These are phyloP conservation scores for Copromyces sp. DNA, from an alignment of 495 filamentous ascomycete species.

Conservation along the genomic window DNA sequence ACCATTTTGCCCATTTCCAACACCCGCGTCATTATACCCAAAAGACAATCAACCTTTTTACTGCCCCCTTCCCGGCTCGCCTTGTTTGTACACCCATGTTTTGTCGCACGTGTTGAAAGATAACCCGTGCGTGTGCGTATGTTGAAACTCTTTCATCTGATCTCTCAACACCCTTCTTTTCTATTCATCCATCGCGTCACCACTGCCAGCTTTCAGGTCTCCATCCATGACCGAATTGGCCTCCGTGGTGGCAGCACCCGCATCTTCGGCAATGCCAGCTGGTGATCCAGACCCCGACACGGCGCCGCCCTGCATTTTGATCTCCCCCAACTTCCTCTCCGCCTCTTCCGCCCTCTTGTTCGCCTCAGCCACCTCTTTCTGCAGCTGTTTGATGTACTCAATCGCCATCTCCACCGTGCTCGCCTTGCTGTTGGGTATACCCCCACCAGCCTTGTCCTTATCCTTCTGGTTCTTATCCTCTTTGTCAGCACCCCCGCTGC, in stretches of 20 bases:
- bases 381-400: slow-evolving; percentile 81
- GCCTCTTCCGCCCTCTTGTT: slow-evolving; percentile 53
- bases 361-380: slow-evolving; percentile 60
- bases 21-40: neutral
- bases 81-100: neutral
- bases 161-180: neutral
- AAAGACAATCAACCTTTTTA: neutral
- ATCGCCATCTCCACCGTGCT: slow-evolving; percentile 94
- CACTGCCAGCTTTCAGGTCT: neutral
- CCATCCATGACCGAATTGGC: neutral
- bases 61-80: neutral
- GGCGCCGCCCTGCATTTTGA: neutral
- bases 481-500: slow-evolving; percentile 11
- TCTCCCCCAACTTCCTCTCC: slow-evolving; percentile 44
- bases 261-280: neutral
- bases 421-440: slow-evolving; percentile 71
- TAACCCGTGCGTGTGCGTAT: neutral
- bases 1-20: neutral
- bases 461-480: slow-evolving; percentile 23
- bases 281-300: neutral
- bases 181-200: neutral
- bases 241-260: neutral
- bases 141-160: neutral
- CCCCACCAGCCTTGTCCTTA: slow-evolving; percentile 25
- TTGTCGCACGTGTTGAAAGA: neutral